Percentiles rank a stretch among this genome's conserved stretches.
Conservation (phyloP, 1,139 yeast genomes). For the Barnettozyma hawaiiensis region DNA sequence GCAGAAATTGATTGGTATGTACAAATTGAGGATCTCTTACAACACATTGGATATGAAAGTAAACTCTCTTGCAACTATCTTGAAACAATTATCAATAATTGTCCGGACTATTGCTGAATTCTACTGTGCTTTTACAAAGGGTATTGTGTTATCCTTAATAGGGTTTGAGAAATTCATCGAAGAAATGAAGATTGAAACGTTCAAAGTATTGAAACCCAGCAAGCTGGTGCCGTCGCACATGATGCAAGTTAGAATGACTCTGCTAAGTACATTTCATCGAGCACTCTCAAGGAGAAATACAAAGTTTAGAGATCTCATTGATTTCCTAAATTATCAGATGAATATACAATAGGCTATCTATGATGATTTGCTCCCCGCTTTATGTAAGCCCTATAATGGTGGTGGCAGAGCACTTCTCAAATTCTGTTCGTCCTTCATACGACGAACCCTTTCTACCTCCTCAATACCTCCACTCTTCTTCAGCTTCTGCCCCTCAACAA, state of each 20-base stretch:
- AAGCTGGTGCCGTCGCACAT: background rate
- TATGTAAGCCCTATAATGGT: constrained; percentile 8
- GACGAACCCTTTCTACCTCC: constrained; percentile 69
- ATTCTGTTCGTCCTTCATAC: constrained; percentile 62
- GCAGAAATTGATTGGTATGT: constrained; percentile 15
- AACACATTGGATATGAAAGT: constrained; percentile 21
- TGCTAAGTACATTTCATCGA: background rate
- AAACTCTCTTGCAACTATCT: constrained; percentile 16
- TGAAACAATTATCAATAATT: constrained; percentile 21
- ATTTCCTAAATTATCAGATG: background rate
- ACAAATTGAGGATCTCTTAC: constrained; percentile 25
- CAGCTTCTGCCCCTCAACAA: constrained; percentile 70
- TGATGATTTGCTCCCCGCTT: background rate
- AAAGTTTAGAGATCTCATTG: background rate
- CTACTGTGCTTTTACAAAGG: constrained; percentile 9
- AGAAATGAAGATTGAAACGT: constrained; percentile 1
- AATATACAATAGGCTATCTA: background rate
- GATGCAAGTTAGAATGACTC: background rate
- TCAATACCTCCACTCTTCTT: constrained; percentile 86
- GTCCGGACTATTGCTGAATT: constrained; percentile 17
- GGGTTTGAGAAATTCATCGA: constrained; percentile 9
- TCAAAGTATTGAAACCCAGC: background rate
- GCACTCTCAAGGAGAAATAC: constrained; percentile 4
- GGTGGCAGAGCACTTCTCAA: constrained; percentile 42
- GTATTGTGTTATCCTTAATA: background rate